phyloP scores from a whole-genome alignment of 2,329 filamentous ascomycete genomes.

The Claviceps maximensis region DNA sequence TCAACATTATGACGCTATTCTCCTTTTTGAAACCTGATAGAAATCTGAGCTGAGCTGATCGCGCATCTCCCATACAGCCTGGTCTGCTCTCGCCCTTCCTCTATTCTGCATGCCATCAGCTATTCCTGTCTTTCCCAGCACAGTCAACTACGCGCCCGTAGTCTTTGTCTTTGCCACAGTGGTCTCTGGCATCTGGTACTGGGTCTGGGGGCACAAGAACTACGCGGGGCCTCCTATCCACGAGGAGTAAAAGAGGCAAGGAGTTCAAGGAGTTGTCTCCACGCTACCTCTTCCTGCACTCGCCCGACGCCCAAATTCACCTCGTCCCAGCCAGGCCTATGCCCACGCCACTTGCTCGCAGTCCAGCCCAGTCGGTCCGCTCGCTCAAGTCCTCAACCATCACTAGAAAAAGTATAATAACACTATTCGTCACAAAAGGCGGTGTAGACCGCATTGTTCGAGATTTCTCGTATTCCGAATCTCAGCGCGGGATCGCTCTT shows the following conservation, averaged over 20 bases:
- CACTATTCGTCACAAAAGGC: too few species aligned
- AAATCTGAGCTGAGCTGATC: background rate
- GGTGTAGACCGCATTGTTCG: too few species aligned
- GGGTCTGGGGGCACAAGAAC: constrained; percentile 55
- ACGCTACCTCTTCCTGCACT: too few species aligned
- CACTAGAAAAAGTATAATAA: too few species aligned
- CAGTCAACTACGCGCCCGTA: constrained; percentile 62
- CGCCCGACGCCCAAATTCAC: too few species aligned
- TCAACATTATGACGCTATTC: background rate
- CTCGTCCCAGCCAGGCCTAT: too few species aligned
- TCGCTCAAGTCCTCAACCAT: too few species aligned
- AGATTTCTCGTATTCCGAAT: too few species aligned
- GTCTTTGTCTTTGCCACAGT: constrained; percentile 56
- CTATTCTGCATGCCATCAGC: constrained; percentile 61
- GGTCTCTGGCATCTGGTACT: constrained; percentile 54
- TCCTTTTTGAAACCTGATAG: background rate
- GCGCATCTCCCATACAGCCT: constrained; percentile 27
- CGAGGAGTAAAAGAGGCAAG: constrained; percentile 9
- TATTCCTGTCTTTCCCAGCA: constrained; percentile 42
- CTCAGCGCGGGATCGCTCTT: too few species aligned
- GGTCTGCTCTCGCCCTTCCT: constrained; percentile 55
- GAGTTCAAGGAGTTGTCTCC: too few species aligned
- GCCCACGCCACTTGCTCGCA: too few species aligned
- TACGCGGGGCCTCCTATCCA: constrained; percentile 49
- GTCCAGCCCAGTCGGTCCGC: too few species aligned